These are phyloP conservation scores for Lachnellula suecica DNA, from an alignment of 2,329 filamentous ascomycete species.

Conservation along the genomic window DNA sequence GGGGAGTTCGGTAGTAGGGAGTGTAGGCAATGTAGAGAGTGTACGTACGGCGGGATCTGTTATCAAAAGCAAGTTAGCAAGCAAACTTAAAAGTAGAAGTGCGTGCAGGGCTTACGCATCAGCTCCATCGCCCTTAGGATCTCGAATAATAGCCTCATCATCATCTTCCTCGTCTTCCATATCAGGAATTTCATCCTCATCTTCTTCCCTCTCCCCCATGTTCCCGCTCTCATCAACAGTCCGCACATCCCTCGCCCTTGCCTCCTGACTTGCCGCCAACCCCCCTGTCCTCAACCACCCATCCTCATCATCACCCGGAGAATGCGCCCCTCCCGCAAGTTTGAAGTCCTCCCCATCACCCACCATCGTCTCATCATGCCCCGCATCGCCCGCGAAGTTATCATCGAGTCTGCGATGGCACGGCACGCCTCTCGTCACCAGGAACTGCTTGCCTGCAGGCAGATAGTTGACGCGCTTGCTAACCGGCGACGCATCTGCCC, in stretches of 20 bases:
- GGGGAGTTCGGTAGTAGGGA: conserved; percentile 92
- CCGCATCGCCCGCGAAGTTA: conserved; percentile 86
- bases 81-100: neutral
- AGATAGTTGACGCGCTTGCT: conserved; percentile 78
- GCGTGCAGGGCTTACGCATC: conserved; percentile 26
- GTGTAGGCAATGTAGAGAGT: conserved; percentile 98
- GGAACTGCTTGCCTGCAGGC: conserved; percentile 87
- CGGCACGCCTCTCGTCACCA: conserved; percentile 91
- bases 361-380: conserved; percentile 83
- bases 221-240: conserved; percentile 90
- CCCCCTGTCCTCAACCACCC: conserved; percentile 92
- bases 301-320: conserved; percentile 67
- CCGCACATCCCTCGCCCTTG: conserved; percentile 76
- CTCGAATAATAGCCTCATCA: conserved; percentile 92
- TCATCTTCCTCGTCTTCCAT: conserved; percentile 97
- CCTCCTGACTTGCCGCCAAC: conserved; percentile 70
- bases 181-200: conserved; percentile 85
- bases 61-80: conserved; percentile 11
- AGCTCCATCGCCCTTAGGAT: conserved; percentile 45
- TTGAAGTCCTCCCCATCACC: conserved; percentile 70
- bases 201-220: conserved; percentile 71
- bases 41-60: conserved; percentile 84
- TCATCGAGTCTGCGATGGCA: conserved; percentile 90
- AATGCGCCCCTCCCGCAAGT: conserved; percentile 41
- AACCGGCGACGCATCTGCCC: conserved; percentile 84